phyloP scores from a whole-genome alignment of 169 alveolate species.

The Babesia bovis region DNA sequence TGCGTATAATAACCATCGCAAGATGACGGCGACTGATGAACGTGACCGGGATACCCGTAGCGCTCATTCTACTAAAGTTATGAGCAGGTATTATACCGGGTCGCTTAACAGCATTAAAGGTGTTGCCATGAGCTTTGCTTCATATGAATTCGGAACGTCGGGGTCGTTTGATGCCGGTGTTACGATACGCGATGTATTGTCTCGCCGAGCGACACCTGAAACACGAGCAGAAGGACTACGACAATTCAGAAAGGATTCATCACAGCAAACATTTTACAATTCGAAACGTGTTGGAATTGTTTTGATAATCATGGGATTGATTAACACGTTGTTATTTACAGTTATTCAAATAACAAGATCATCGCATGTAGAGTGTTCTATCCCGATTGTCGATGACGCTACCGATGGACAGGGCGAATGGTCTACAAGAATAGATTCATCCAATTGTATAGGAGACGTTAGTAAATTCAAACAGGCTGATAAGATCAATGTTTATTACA shows the following conservation, averaged over 20 bases:
- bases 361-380: conserved; percentile 15
- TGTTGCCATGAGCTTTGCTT: not conserved
- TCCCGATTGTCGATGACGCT: not conserved
- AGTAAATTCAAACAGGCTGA: conserved; percentile 5
- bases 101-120: conserved; percentile 4
- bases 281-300: conserved; percentile 7
- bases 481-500: conserved; percentile 46
- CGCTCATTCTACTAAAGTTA: not conserved
- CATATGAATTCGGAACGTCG: not conserved
- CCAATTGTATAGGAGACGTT: conserved; percentile 17
- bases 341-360: not conserved
- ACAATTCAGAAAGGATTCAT: not conserved
- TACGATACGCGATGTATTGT: conserved; percentile 15
- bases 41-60: not conserved
- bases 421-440: not conserved
- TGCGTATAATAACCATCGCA: not conserved
- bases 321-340: not conserved
- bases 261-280: conserved; percentile 2
- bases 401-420: not conserved
- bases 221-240: not conserved
- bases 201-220: not conserved
- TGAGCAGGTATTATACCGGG: not conserved
- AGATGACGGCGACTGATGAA: not conserved
- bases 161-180: conserved; percentile 11
- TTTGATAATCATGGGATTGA: conserved; percentile 4